Evolutionary conservation across 2,329 filamentous ascomycete genomes (phyloP).

Genomic region (Pestalotiopsis sp.): DNA sequence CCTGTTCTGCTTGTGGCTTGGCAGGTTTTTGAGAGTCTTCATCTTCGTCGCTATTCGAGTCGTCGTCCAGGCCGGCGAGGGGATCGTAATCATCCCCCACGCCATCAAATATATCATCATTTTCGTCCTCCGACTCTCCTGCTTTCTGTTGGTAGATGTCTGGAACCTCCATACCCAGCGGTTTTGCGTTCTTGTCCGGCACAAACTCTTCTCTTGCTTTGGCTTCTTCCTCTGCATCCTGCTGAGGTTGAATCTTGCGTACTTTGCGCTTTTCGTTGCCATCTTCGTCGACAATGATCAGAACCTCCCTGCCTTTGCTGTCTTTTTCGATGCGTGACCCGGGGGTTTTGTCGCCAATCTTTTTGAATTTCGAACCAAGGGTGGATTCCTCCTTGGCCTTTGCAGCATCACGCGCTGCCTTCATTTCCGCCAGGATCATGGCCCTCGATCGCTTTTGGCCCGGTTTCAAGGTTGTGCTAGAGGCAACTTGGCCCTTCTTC

Average conservation of each 20-base stretch:
- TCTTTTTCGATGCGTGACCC: conserved; percentile 63
- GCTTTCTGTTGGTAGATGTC: conserved; percentile 55
- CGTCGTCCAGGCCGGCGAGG: conserved; percentile 56
- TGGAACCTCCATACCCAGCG: conserved; percentile 67
- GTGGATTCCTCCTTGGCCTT: conserved; percentile 53
- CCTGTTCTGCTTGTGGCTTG: conserved; percentile 23
- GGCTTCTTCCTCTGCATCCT: conserved; percentile 32
- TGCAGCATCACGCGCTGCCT: conserved; percentile 62
- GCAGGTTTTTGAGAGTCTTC: conserved; percentile 16
- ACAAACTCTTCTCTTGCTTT: conserved; percentile 46
- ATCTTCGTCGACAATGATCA: conserved; percentile 68
- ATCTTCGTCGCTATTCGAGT: conserved; percentile 40
- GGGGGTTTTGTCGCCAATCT: conserved; percentile 58
- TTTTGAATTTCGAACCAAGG: conserved; percentile 64
- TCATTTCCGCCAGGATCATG: conserved; percentile 69
- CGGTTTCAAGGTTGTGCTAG: conserved; percentile 45
- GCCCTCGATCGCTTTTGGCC: conserved; percentile 66
- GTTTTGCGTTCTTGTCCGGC: conserved; percentile 57
- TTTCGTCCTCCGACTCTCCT: conserved; percentile 53
- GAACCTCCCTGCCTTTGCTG: conserved; percentile 61
- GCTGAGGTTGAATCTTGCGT: conserved; percentile 47
- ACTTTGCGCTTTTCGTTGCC: conserved; percentile 68
- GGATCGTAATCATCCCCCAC: conserved; percentile 70
- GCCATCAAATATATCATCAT: conserved; percentile 67
- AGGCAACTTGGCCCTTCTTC: conserved; percentile 65